Evolutionary conservation across 495 filamentous ascomycete species (phyloP), one percentile per base, ranked within the genome.

Genomic region (Talaromyces borbonicus): DNA sequence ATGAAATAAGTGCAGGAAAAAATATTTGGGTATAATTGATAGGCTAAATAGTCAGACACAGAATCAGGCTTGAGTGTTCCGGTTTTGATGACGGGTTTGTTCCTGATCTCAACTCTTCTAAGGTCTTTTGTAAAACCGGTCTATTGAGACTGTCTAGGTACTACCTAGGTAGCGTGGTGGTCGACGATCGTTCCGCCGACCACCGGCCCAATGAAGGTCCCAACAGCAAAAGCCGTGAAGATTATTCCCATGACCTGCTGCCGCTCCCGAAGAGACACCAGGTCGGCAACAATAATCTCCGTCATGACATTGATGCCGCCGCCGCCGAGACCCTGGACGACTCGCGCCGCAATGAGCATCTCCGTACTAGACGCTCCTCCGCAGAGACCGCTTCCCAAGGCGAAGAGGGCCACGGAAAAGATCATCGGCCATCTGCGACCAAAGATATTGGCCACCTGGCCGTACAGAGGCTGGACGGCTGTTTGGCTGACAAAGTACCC

Each of bases 251-350:
- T 16, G 15, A 24, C 33, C 6, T 9, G 14, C 3, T 20, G 4
- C n/a, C 65, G 61, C 18, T 71, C 55, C 1, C 58, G 50, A 32
- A 65, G 54, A 0, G 71, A 69, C 11, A 72, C 74, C 3, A 84
- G 59, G 60, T 90, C 85, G 12, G 72, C 73, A 49, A 90, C 83
- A 43, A 69, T 72, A 18, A 88, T 82, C 52, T 83, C 85, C 27
- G 83, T 80, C 49, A 90, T 57, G n/a, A 81, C 76, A 9, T 84
- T 63, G 29, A 85, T 65, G 2, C 83, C 86, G 84, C 9, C 83
- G 84, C 12, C 81, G 80, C 0, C 83, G 83, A 55, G 8, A 83
- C 85, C 57, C 90, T 86, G 26, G 88, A 59, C 1, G 75, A 79
- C 65, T 51, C 86, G 60, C 3, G 74, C 82, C 2, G 73, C 75